Conservation (phyloP, 140 eudicot genomes). For the Eryngium alpinum region DNA sequence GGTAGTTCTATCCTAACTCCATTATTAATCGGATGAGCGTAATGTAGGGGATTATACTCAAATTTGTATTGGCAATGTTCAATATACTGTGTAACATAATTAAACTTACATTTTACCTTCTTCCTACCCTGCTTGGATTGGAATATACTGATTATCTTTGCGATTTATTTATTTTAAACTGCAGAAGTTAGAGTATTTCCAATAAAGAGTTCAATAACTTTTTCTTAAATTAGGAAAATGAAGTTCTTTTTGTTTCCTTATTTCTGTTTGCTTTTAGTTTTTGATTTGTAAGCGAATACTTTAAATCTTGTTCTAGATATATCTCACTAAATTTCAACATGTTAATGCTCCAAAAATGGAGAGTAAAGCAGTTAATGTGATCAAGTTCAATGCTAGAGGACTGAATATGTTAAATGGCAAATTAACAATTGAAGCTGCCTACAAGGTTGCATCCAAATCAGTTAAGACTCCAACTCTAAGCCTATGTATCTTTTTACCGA, state of each 20-base stretch:
- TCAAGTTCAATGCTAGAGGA: constrained; percentile 84
- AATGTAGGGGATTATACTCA: not conserved
- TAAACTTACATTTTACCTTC: no score
- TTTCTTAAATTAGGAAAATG: not conserved
- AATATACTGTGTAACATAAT: no score
- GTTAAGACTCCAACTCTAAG: constrained; percentile 34
- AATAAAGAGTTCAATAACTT: not conserved
- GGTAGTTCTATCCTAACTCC: constrained; percentile 37
- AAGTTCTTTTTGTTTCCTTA: not conserved
- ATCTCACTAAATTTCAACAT: constrained; percentile 16
- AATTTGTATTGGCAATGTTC: not conserved
- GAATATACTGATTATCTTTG: no score
- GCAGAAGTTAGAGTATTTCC: not conserved
- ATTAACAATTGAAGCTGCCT: constrained; percentile 76
- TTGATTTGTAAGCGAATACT: not conserved
- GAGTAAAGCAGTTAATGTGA: constrained; percentile 88
- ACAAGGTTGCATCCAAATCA: constrained; percentile 64
- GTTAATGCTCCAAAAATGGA: constrained; percentile 57
- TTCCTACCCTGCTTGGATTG: no score
- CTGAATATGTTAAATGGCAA: constrained; percentile 67
- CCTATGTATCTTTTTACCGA: not conserved
- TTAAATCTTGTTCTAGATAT: not conserved
- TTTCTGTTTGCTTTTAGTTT: not conserved
- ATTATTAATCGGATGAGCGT: not conserved
- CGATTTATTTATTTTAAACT: no score